These are phyloP conservation scores for Vigna hirtella DNA, from an alignment of 306 rosid species.

Conservation along the genomic window DNA sequence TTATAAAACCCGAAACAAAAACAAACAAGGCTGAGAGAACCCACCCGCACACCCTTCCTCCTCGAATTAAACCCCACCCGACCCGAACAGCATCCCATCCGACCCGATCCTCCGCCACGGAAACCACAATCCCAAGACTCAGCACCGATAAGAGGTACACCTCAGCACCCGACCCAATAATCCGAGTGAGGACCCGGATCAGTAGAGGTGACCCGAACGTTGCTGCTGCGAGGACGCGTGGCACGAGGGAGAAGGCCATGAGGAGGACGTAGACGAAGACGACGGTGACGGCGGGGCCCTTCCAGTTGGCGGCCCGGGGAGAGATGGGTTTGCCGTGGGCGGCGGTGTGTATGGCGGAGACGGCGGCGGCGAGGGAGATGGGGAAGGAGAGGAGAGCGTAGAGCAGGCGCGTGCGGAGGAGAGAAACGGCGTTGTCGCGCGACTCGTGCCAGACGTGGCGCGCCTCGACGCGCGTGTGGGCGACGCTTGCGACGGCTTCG, in stretches of 20 bases:
- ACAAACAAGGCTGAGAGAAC: slow-evolving; percentile 58
- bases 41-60: slow-evolving; percentile 64
- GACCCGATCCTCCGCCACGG: slow-evolving; percentile 65
- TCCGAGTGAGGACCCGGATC: slow-evolving; percentile 30
- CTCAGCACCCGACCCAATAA: slow-evolving; percentile 48
- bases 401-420: slow-evolving; percentile 58
- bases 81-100: slow-evolving; percentile 66
- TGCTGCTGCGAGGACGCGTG: slow-evolving; percentile 34
- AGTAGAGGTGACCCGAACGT: not conserved
- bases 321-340: slow-evolving; percentile 50
- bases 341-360: slow-evolving; percentile 37
- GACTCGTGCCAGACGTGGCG: slow-evolving; percentile 79
- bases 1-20: slow-evolving; percentile 50
- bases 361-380: slow-evolving; percentile 52
- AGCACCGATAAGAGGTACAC: slow-evolving; percentile 66
- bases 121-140: slow-evolving; percentile 63
- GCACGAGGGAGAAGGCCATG: slow-evolving; percentile 54
- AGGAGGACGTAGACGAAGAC: slow-evolving; percentile 56
- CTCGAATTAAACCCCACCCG: slow-evolving; percentile 64
- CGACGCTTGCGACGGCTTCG: slow-evolving; percentile 64
- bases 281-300: slow-evolving; percentile 58
- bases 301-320: slow-evolving; percentile 49
- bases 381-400: slow-evolving; percentile 51
- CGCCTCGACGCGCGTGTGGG: slow-evolving; percentile 71
- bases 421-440: slow-evolving; percentile 61